phyloP scores from a whole-genome alignment of 495 filamentous ascomycete genomes.

The Aspergillus avenaceus region DNA sequence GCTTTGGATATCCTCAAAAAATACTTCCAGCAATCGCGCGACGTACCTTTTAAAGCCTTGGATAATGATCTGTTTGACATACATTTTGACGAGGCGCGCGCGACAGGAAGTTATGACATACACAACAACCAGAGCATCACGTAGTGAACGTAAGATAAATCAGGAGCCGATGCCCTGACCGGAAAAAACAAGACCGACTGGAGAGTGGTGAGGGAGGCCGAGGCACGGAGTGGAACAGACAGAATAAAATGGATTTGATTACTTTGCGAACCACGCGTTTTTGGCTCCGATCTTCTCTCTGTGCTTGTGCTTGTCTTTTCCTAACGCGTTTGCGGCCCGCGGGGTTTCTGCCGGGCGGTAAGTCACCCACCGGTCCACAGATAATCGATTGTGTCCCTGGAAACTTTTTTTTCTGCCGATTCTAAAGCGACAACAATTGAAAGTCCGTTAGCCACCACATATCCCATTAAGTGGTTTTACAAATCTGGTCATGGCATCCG shows the following conservation, averaged over 20 bases:
- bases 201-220: neutral
- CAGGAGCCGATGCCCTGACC: conserved; percentile 5
- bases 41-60: conserved; percentile 97
- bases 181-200: neutral
- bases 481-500: conserved; percentile 22
- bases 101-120: conserved; percentile 25
- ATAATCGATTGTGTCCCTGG: conserved; percentile 28
- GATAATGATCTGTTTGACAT: conserved; percentile 99
- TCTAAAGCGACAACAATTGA: conserved; percentile 2
- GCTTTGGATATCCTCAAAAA: neutral
- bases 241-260: neutral
- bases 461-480: too few species aligned
- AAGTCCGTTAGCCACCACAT: conserved; percentile 2
- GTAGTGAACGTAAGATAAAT: conserved; percentile 22
- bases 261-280: conserved; percentile 11
- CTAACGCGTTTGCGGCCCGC: conserved; percentile 29
- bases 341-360: conserved; percentile 44
- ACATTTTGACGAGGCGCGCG: conserved; percentile 60
- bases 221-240: neutral
- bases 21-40: neutral
- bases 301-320: too few species aligned
- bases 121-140: conserved; percentile 34
- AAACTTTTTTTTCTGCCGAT: conserved; percentile 20
- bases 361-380: conserved; percentile 26
- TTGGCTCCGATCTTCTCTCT: too few species aligned